Evolutionary conservation across 768 basidiomycete species (phyloP), one percentile per base, ranked within the genome.

Genomic region (Russula virescens): DNA sequence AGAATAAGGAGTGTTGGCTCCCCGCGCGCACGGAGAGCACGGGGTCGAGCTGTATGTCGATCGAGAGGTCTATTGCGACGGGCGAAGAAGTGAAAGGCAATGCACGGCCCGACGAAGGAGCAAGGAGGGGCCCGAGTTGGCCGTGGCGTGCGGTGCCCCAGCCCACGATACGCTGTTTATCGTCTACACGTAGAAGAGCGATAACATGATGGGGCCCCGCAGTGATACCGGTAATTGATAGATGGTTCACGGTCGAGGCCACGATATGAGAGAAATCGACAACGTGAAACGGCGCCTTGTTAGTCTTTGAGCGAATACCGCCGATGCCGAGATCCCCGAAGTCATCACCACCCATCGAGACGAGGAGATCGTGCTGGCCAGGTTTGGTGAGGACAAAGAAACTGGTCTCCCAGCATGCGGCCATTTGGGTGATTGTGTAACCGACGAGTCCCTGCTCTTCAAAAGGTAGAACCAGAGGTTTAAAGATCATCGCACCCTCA

Each of bases 71-170:
- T 11, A 91, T 68, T 6, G 76, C 63, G 11, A 46, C 68, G 18
- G 77, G 76, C 0, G 63, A 61, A 1, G 78, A 58, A 19, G 74
- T 62, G 64, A 76, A 74, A 0, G 74, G 64, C 11, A 71, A 58
- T 16, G 71, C 67, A 34, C 72, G 73, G 34, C 66, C 66, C 35
- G 58, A 60, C 34, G 58, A 60, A 10, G 65, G 46, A 34, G 68
- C 63, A 28, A 64, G 42, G 19, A 72, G 61, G 26, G 71, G 65
- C 5, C 89, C 90, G 1, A 98, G 81, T 70, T 98, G 94, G 4
- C 93, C 92, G 69, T 95, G 92, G 35, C 95, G 78, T 16, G 84
- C 81, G 2, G 85, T 77, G 6, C 94, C 95, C 94, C 95, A 98
- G 8, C 94, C 94, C 6, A 87, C 77, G 14, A 80, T 28, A 49